Base-by-base conservation (phyloP, 257 asterid genomes). In the Solanum tacnaense region DNA sequence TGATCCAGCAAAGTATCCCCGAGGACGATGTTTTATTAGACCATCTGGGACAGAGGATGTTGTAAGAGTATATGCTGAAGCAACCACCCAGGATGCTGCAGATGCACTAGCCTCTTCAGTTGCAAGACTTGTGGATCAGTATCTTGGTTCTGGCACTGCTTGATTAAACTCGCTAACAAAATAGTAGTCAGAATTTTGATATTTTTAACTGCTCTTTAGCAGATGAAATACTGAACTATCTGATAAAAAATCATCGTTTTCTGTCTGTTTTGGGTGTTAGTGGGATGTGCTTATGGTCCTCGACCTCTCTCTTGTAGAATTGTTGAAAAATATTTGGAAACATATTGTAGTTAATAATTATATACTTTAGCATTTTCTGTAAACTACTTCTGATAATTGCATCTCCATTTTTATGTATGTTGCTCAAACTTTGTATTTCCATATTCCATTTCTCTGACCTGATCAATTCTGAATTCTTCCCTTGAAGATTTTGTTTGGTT, bases 11-110 rank as follows among this genome's bases (percentile, higher is more conserved):
- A 95, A 96, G 89, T 93, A 95, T 84, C 86, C 91, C 13, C 90
- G 86, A 36, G 98, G 99, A 25, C 92, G 98, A 91, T 97, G 98
- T 88, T 97, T 96, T 73, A 90, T 97, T 88, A 92, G 99, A 65
- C 99, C 99, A 67, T 96, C 99, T 3, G 98, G 99, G 86, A 97
- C 99, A 9, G 99, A 96, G 92, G 98, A 96, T 36, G 99, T 96
- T 84, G 93, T 97, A 58, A 94, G 99, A 90, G 98, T 97, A 84
- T 97, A 94, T 60, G 98, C 98, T 5, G 99, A 97, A 93, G 98
- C 96, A 58, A 90, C 88, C 75, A 96, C 94, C 32, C 98, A 94
- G 88, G 98, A 92, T 89, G 94, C 93, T 41, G 99, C 98, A 9
- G 98, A 96, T 46, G 78, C 67, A 75, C 90, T 97, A 36, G 99